Base-by-base conservation (phyloP, 306 rosid genomes). In the Dryas alaskensis region DNA sequence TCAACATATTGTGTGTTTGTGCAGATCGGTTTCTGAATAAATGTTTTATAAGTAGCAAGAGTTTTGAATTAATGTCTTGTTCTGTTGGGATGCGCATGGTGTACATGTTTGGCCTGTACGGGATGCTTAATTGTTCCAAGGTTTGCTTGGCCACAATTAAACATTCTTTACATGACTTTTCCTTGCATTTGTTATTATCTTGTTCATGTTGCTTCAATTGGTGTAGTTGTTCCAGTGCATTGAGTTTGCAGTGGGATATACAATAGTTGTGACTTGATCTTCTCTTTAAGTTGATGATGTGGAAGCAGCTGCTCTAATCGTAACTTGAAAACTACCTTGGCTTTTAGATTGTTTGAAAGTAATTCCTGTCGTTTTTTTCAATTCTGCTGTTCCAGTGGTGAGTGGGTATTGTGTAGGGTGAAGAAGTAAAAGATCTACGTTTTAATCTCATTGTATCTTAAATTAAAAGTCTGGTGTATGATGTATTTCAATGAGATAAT, bases 1-100 rank as follows among this genome's bases (percentile, higher is more conserved):
- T 62, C 11, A 71, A 83, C 75, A 81, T 84, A 80, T 86, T 78
- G 89, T 84, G 86, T 79, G 81, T 60, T 80, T 86, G 92, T 91
- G 92, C 82, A 87, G 90, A 81, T 84, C 88, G 76, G 67, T 82
- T 85, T 62, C 81, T 77, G 78, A 78, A 83, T 81, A 86, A 81
- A 84, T 90, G 87, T 84, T 79, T 60, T 84, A 78, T 85, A 81
- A 61, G 62, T 70, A 65, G 77, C 70, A 64, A 80, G 68, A 54
- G 60, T 50, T 25, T 76, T 16, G 47, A 25, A 16, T 44, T 60
- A 39, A 60, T 65, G 43, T 55, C 42, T 31, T 1, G 37, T 31
- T 31, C 37, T 31, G 37, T 31, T 31, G 37, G 37, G 37, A 31
- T 31, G 37, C 2, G 37, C 37, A 31, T 31, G 37, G 37, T 31